A percentile compares a stretch with the other conserved stretches of the same genome.
Evolutionary conservation across 192 early-diverging fungal species (phyloP).

Genomic region (Piromyces sp.): DNA sequence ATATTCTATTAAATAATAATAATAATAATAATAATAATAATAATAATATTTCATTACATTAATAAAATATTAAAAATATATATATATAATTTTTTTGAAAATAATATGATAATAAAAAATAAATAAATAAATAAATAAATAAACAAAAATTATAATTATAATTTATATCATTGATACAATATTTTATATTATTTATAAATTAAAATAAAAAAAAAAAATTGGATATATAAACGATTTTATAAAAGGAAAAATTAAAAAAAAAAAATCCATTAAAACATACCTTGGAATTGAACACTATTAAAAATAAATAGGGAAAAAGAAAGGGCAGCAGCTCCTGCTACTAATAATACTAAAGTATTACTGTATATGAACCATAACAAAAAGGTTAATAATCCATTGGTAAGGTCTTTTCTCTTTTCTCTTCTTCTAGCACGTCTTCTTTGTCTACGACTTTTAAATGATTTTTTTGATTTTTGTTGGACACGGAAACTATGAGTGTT

Average conservation of each 20-base stretch:
- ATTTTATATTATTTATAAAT: too few relatives aligned
- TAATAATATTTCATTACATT: too few relatives aligned
- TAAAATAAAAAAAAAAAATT: too few relatives aligned
- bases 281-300: not conserved
- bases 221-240: not conserved
- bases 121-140: too few relatives aligned
- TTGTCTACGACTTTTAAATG: not conserved
- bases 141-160: too few relatives aligned
- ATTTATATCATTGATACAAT: too few relatives aligned
- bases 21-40: not conserved
- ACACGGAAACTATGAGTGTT: not conserved
- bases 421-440: not conserved
- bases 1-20: conserved; percentile 28
- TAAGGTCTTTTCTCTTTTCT: not conserved
- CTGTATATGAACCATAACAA: not conserved
- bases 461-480: not conserved
- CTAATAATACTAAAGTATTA: not conserved
- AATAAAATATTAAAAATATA: too few relatives aligned
- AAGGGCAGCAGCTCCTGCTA: not conserved
- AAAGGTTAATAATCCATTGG: not conserved
- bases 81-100: too few relatives aligned
- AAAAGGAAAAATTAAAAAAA: too few relatives aligned
- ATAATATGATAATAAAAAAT: too few relatives aligned
- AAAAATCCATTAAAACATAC: not conserved
- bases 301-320: not conserved